Evolutionary conservation across 2,329 filamentous ascomycete genomes (phyloP).

Genomic region (Graphiopsis chlorocephala): DNA sequence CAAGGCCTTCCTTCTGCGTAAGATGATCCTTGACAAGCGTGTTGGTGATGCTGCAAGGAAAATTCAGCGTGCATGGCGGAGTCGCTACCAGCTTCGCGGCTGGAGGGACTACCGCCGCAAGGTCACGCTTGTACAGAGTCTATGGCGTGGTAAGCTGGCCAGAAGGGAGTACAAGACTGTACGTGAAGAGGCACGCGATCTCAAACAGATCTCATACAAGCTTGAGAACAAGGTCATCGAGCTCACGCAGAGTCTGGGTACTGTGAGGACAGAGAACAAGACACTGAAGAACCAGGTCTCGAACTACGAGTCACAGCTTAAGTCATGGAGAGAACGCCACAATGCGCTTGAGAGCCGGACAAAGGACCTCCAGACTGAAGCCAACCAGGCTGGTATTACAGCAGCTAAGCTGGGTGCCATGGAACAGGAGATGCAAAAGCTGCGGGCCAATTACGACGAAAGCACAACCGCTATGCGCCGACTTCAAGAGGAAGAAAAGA

Average conservation of each 20-base stretch:
- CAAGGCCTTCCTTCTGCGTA: conserved; percentile 88
- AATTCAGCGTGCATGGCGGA: conserved; percentile 89
- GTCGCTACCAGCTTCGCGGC: conserved; percentile 69
- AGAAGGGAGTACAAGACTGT: conserved; percentile 83
- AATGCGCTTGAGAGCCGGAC: conserved; percentile 84
- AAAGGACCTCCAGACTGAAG: conserved; percentile 92
- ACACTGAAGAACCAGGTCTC: conserved; percentile 81
- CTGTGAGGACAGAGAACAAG: conserved; percentile 94
- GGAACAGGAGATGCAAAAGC: conserved; percentile 92
- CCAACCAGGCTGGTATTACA: conserved; percentile 95
- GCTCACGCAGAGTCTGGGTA: conserved; percentile 87
- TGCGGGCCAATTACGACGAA: conserved; percentile 86
- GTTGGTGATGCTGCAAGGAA: conserved; percentile 85
- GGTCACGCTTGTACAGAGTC: conserved; percentile 81
- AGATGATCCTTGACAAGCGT: conserved; percentile 89
- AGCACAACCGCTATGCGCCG: conserved; percentile 87
- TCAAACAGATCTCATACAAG: conserved; percentile 99
- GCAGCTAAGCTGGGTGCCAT: conserved; percentile 85
- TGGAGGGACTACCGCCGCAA: conserved; percentile 91
- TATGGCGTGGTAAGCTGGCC: conserved; percentile 84
- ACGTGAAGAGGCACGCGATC: conserved; percentile 92
- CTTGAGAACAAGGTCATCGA: conserved; percentile 99
- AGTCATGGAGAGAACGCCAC: conserved; percentile 90
- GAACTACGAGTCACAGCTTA: conserved; percentile 93
- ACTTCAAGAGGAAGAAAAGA: conserved; percentile 89